These are phyloP conservation scores for Cubamyces lactineus DNA, from an alignment of 768 basidiomycete species.

Conservation along the genomic window DNA sequence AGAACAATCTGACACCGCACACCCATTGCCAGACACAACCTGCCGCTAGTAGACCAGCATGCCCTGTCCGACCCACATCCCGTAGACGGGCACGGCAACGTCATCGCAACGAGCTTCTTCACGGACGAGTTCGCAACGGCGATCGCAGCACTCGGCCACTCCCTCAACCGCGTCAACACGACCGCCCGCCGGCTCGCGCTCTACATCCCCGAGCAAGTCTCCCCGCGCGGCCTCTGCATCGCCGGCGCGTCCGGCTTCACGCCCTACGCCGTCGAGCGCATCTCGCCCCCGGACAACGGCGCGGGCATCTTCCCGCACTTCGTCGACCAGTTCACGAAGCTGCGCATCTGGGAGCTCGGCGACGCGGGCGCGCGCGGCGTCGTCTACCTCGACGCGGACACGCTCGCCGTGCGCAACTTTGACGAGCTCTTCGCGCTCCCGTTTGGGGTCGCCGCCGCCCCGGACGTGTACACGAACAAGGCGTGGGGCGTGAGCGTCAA, in stretches of 20 bases:
- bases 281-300: slow-evolving; percentile 44
- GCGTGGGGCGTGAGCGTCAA: slow-evolving; percentile 45
- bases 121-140: slow-evolving; percentile 37
- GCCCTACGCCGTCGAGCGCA: slow-evolving; percentile 38
- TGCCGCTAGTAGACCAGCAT: slow-evolving; percentile 10
- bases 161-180: slow-evolving; percentile 35
- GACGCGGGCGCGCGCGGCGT: slow-evolving; percentile 35
- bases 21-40: slow-evolving; percentile 10
- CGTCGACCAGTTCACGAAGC: slow-evolving; percentile 48
- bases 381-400: slow-evolving; percentile 49
- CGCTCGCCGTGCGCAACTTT: slow-evolving; percentile 45
- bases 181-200: slow-evolving; percentile 38
- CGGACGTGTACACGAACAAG: slow-evolving; percentile 40
- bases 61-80: slow-evolving; percentile 7
- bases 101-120: slow-evolving; percentile 38
- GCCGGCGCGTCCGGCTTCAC: slow-evolving; percentile 44
- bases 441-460: slow-evolving; percentile 45
- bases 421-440: slow-evolving; percentile 49
- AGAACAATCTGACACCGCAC: not conserved
- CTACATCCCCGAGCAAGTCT: slow-evolving; percentile 42
- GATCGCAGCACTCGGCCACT: slow-evolving; percentile 38
- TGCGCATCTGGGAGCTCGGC: slow-evolving; percentile 45
- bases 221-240: slow-evolving; percentile 43
- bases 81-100: slow-evolving; percentile 20
- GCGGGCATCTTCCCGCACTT: slow-evolving; percentile 41